Evolutionary conservation across 176 grass and related monocot genomes (phyloP).

Genomic region (Miscanthus lutarioriparius): DNA sequence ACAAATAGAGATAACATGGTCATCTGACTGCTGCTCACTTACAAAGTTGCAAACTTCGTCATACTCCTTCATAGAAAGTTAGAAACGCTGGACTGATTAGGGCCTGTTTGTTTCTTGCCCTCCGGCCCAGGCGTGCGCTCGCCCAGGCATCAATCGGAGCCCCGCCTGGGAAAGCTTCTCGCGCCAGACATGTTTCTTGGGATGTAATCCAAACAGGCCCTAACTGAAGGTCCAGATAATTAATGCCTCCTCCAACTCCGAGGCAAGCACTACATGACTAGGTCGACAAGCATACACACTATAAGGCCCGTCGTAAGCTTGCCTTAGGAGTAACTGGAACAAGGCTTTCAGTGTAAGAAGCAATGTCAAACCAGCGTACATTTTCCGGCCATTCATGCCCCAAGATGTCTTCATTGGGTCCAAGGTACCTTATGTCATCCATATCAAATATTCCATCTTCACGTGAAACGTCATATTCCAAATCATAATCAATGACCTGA

Average conservation of each 20-base stretch:
- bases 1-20: too few species aligned
- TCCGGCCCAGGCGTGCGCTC: too few species aligned
- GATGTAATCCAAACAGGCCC: too few species aligned
- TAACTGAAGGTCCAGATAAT: not conserved
- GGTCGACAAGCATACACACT: not conserved
- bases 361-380: not conserved
- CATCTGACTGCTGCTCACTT: too few species aligned
- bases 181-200: too few species aligned
- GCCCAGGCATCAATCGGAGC: too few species aligned
- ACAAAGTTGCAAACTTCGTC: too few species aligned
- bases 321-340: conserved; percentile 6
- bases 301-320: not conserved
- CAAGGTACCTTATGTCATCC: conserved; percentile 20
- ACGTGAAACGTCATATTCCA: not conserved
- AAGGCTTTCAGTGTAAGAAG: conserved; percentile 22
- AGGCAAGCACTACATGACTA: not conserved
- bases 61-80: too few species aligned
- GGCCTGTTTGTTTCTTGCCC: too few species aligned
- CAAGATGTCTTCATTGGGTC: not conserved
- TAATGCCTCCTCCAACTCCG: not conserved
- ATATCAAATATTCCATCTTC: not conserved
- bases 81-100: too few species aligned
- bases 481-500: not conserved
- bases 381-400: conserved; percentile 2
- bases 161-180: too few species aligned